These are phyloP conservation scores for Zalaria sp. DNA, from an alignment of 2,329 filamentous ascomycete species.

Conservation along the genomic window DNA sequence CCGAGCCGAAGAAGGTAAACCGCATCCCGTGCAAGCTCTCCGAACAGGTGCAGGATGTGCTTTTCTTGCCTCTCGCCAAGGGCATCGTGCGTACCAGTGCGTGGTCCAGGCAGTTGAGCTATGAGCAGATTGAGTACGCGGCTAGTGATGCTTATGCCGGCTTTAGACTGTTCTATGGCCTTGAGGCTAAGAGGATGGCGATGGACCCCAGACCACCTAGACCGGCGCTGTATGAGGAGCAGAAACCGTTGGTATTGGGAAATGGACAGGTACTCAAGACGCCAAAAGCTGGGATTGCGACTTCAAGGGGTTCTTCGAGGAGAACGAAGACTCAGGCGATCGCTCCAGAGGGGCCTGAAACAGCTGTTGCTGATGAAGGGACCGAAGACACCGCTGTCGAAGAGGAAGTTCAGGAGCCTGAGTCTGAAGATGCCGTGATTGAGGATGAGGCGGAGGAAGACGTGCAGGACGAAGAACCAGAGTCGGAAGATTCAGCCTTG, in stretches of 20 bases:
- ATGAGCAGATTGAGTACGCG: conserved; percentile 57
- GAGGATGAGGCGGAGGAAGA: conserved; percentile 2
- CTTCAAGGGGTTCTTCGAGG: neutral
- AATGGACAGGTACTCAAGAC: conserved; percentile 21
- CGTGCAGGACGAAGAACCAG: too few species aligned
- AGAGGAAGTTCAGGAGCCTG: neutral
- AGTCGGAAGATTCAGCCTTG: too few species aligned
- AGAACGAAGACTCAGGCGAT: neutral
- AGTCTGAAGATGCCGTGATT: neutral
- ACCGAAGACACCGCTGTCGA: neutral
- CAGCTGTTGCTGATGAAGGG: neutral
- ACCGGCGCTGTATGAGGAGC: conserved; percentile 54
- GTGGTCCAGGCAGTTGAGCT: conserved; percentile 52
- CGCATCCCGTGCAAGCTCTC: conserved; percentile 53
- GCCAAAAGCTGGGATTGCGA: neutral
- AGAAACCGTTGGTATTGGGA: conserved; percentile 46
- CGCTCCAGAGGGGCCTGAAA: neutral
- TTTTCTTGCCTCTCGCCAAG: conserved; percentile 65
- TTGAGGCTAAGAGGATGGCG: conserved; percentile 53
- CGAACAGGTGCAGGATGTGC: conserved; percentile 52
- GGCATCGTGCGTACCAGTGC: conserved; percentile 58
- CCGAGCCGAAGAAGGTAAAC: conserved; percentile 45
- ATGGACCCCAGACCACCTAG: conserved; percentile 57
- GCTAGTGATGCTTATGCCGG: conserved; percentile 76
- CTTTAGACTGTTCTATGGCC: conserved; percentile 54